Base-by-base conservation (phyloP, 106 monocot genomes). In the Hemerocallis citrina region DNA sequence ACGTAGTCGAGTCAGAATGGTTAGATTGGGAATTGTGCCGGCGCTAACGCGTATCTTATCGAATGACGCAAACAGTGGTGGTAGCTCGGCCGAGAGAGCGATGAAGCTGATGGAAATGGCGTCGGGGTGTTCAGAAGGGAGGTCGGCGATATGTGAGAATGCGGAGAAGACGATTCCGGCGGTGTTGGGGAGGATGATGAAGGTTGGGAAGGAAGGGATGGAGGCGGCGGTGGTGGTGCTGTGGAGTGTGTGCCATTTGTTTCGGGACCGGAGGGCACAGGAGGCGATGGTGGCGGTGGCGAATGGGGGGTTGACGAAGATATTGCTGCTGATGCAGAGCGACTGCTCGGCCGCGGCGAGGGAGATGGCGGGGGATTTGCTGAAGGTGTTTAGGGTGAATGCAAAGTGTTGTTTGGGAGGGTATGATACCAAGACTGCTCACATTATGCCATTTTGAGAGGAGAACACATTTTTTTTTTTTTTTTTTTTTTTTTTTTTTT, bases 361-460 rank as follows among this genome's bases (percentile, higher is more conserved):
- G 73, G 67, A 80, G 75, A 94, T 85, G 93, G 74, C 93, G 14
- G 75, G 58, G 1, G 93, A 94, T 47, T 34, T 94, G 64, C 36
- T 94, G 33, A 89, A 61, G 73, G 55, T 89, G 0, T 87, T 83
- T 52, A 52, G 57, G 31, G 81, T 81, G 7, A 78, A 75, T 37
- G 62, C 77, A 1, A 86, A 83, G 72, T 72, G 82, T 51, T 80
- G 86, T 44, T 68, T 84, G 45, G 43, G 66, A 13, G 74, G 75
- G 0, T 87, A 83, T 34, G 80, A 84, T 23, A 64, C 87, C 31
- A 81, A 78, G 58, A 81, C 84, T 6, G 73, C 78, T 8, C 87
- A 92, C 68, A 83, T 92, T 63, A 83, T 83, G 83, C 92, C 92
- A 1, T 92, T 92, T 59, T 92, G 65, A 81, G n/a, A n/a, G n/a